phyloP scores from a whole-genome alignment of 1,284 basidiomycete genomes.

The Tilletia indica region DNA sequence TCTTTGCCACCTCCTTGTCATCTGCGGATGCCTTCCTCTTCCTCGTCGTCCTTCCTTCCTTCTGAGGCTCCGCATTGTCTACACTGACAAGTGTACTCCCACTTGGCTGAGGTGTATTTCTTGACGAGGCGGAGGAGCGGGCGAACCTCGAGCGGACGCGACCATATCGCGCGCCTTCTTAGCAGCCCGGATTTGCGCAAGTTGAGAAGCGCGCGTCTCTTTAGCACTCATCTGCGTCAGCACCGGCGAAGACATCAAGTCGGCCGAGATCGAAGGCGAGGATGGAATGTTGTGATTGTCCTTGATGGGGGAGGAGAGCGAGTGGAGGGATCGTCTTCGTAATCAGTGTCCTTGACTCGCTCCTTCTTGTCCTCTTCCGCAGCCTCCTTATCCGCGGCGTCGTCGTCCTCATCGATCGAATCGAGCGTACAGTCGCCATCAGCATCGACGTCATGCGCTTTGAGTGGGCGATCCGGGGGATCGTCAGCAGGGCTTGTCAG shows the following conservation, averaged over 20 bases:
- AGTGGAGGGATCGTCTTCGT: neutral
- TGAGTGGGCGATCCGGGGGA: neutral
- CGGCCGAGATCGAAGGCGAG: neutral
- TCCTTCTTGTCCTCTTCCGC: neutral
- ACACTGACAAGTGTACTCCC: too few species aligned
- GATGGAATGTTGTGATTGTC: neutral
- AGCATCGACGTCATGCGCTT: neutral
- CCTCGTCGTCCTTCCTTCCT: neutral
- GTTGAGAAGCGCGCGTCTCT: conserved; percentile 10
- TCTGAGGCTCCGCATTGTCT: too few species aligned
- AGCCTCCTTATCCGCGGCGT: neutral
- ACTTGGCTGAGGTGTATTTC: neutral
- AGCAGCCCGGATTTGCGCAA: conserved; percentile 10
- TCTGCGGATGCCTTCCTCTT: conserved; percentile 15
- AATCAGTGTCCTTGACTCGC: conserved; percentile 2
- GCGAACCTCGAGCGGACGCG: neutral
- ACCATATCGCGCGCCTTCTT: neutral
- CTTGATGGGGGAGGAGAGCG: neutral
- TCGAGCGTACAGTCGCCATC: conserved; percentile 3
- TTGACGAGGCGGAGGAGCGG: neutral
- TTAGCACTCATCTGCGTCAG: conserved; percentile 4
- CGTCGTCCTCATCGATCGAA: neutral
- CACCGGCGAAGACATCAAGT: neutral
- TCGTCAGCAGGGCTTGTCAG: neutral
- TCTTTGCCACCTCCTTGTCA: neutral